Conservation (phyloP, 140 eudicot species). For the Senecio squalidus region DNA sequence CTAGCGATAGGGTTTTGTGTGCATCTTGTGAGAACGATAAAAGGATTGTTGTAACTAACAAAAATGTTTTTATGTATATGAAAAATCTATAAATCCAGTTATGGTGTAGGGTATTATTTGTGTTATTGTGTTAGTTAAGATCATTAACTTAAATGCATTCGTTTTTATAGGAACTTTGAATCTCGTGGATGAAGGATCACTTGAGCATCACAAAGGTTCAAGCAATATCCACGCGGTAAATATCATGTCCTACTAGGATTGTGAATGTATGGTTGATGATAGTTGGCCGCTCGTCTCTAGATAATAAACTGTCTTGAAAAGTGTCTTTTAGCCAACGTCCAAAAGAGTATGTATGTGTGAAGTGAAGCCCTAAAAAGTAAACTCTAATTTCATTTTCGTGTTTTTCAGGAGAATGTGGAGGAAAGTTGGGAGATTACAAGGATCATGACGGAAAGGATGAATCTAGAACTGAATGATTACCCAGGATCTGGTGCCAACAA, state of each 20-base stretch:
- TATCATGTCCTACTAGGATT: background rate
- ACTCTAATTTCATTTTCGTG: background rate
- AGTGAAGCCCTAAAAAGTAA: background rate
- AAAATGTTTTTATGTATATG: too few relatives aligned
- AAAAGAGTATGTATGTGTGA: background rate
- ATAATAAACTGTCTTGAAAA: too few relatives aligned
- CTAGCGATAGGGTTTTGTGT: background rate
- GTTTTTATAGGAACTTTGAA: conserved; percentile 40
- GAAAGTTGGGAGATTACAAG: conserved; percentile 20
- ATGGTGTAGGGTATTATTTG: too few relatives aligned
- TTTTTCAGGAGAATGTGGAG: conserved; percentile 18
- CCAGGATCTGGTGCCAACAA: conserved; percentile 94
- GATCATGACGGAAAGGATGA: conserved; percentile 38
- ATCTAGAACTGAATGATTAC: conserved; percentile 58
- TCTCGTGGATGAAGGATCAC: conserved; percentile 36
- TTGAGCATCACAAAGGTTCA: conserved; percentile 13
- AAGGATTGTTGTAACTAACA: background rate
- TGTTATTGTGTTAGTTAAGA: background rate
- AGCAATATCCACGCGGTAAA: conserved; percentile 32
- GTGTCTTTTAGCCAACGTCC: too few relatives aligned
- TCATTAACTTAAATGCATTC: background rate
- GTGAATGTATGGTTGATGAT: background rate
- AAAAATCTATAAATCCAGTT: too few relatives aligned
- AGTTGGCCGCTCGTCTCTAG: background rate
- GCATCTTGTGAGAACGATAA: background rate